phyloP scores from a whole-genome alignment of 192 early-diverging fungal species.

The Umbelopsis isabellina region DNA sequence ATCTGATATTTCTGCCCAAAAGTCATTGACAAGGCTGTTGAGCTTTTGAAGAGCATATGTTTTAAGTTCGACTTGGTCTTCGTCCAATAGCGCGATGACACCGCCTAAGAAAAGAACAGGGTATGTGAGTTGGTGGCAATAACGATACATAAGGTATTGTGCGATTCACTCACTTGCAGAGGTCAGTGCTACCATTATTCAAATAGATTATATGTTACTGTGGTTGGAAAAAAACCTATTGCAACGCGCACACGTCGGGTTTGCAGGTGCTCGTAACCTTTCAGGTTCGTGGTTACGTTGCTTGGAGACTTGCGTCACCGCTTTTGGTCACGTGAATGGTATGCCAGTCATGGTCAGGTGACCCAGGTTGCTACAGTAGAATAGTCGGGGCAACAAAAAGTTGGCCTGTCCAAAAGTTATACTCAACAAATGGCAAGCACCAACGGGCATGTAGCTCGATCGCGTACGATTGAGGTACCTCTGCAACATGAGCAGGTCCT shows the following conservation, averaged over 20 bases:
- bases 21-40: slow-evolving; percentile 85
- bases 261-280: too few species aligned
- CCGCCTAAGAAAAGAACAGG: slow-evolving; percentile 61
- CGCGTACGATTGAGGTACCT: slow-evolving; percentile 46
- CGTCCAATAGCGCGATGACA: slow-evolving; percentile 92
- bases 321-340: not conserved
- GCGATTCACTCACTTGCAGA: slow-evolving; percentile 34
- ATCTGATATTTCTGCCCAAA: slow-evolving; percentile 99
- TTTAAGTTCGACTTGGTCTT: slow-evolving; percentile 88
- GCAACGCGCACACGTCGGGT: not conserved
- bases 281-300: slow-evolving; percentile 11
- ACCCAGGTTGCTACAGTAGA: too few species aligned
- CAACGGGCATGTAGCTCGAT: slow-evolving; percentile 25
- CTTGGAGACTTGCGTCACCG: slow-evolving; percentile 12
- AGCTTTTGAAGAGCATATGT: slow-evolving; percentile 93
- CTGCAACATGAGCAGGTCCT: slow-evolving; percentile 45
- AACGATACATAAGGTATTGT: not conserved
- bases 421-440: slow-evolving; percentile 5
- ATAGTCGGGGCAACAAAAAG: too few species aligned
- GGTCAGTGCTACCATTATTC: slow-evolving; percentile 17
- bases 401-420: too few species aligned
- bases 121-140: not conserved
- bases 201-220: not conserved
- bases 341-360: not conserved
- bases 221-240: not conserved